phyloP scores from a whole-genome alignment of 345 rosid genomes.

The Pistacia vera region DNA sequence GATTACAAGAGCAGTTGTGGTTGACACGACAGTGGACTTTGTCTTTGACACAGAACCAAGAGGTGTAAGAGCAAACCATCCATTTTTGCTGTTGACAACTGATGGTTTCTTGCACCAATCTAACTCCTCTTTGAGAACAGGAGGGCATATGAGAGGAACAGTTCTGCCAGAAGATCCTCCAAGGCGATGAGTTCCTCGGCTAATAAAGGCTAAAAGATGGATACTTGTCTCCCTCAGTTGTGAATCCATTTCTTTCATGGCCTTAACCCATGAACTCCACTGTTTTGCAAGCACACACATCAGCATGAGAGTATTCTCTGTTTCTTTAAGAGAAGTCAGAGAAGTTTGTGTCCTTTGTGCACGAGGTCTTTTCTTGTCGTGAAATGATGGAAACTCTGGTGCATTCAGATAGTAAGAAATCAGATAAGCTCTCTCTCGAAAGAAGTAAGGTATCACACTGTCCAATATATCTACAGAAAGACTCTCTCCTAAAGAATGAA shows the following conservation, averaged over 20 bases:
- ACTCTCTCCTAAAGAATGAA: conserved; percentile 68
- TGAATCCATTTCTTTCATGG: conserved; percentile 76
- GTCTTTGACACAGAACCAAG: conserved; percentile 52
- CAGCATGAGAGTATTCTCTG: conserved; percentile 80
- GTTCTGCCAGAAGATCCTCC: conserved; percentile 56
- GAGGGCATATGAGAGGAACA: conserved; percentile 62
- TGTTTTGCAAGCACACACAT: conserved; percentile 73
- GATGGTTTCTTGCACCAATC: conserved; percentile 64
- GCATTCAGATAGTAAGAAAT: conserved; percentile 68
- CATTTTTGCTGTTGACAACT: conserved; percentile 59
- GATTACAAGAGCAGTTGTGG: conserved; percentile 47
- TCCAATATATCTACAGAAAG: conserved; percentile 52
- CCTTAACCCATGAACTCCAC: conserved; percentile 72
- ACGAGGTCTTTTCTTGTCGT: conserved; percentile 65
- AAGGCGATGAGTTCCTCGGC: conserved; percentile 65
- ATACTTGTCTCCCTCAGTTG: conserved; percentile 76
- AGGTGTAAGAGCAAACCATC: conserved; percentile 90
- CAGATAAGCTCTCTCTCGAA: conserved; percentile 69
- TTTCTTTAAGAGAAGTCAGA: conserved; percentile 68
- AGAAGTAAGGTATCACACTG: conserved; percentile 66
- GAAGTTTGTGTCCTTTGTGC: conserved; percentile 65
- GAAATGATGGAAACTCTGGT: conserved; percentile 73
- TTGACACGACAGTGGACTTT: conserved; percentile 40
- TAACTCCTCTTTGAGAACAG: conserved; percentile 63
- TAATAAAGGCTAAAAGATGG: conserved; percentile 84